Percentiles rank a stretch among this genome's conserved stretches.
Conservation (phyloP, 2,329 filamentous ascomycete species). For the Cladophialophora carrionii region DNA sequence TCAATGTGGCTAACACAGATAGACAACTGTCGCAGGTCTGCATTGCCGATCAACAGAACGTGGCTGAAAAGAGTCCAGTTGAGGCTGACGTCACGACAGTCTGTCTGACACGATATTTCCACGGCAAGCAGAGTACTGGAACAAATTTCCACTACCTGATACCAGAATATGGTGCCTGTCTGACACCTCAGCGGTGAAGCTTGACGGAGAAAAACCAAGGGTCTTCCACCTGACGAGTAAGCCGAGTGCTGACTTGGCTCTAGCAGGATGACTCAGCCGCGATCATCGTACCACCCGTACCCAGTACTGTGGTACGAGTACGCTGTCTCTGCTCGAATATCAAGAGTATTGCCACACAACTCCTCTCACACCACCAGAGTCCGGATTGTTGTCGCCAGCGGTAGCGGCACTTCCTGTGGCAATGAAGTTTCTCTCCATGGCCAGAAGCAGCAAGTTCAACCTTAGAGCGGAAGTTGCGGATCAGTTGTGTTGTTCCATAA, state of each 20-base stretch:
- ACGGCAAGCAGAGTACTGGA: neutral
- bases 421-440: neutral
- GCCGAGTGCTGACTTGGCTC: neutral
- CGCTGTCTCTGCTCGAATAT: neutral
- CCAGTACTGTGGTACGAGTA: neutral
- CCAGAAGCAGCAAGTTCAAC: neutral
- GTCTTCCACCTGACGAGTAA: neutral
- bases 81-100: neutral
- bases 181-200: neutral
- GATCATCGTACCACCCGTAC: neutral
- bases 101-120: neutral
- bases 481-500: neutral
- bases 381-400: neutral
- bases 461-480: neutral
- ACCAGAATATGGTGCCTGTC: neutral
- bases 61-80: neutral
- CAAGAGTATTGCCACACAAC: neutral
- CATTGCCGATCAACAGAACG: neutral
- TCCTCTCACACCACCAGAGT: neutral
- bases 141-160: neutral
- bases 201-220: neutral
- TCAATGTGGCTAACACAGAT: neutral
- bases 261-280: neutral
- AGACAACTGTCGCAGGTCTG: neutral
- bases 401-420: neutral